Conservation (phyloP, 768 basidiomycete genomes). For the Suillus weaverae region DNA sequence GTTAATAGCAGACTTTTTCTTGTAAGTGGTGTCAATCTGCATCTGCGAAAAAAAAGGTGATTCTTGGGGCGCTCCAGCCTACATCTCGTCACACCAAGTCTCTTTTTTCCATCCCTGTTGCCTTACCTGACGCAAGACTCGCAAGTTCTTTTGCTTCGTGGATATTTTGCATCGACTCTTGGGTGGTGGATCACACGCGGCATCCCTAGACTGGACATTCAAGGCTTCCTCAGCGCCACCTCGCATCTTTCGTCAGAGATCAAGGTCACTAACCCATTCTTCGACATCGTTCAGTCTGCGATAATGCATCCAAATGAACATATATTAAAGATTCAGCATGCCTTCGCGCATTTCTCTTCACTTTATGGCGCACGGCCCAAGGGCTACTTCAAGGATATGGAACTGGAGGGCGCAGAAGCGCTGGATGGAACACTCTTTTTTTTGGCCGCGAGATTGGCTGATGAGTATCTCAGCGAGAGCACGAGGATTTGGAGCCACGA, state of each 20-base stretch:
- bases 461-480: slow-evolving; percentile 32
- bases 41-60: background rate
- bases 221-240: slow-evolving; percentile 27
- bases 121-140: slow-evolving; percentile 15
- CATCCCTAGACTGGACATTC: slow-evolving; percentile 30
- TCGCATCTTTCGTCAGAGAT: slow-evolving; percentile 4
- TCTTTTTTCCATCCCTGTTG: slow-evolving; percentile 29
- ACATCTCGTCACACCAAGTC: slow-evolving; percentile 30
- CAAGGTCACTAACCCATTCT: slow-evolving; percentile 38
- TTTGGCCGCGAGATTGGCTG: slow-evolving; percentile 30
- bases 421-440: slow-evolving; percentile 39
- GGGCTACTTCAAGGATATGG: slow-evolving; percentile 29
- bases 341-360: slow-evolving; percentile 33
- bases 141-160: slow-evolving; percentile 29
- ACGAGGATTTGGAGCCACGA: slow-evolving; percentile 25
- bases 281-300: slow-evolving; percentile 39
- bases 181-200: slow-evolving; percentile 32
- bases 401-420: slow-evolving; percentile 30
- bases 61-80: slow-evolving; percentile 14
- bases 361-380: slow-evolving; percentile 29
- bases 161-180: slow-evolving; percentile 25
- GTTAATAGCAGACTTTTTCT: slow-evolving; percentile 47
- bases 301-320: slow-evolving; percentile 38
- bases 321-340: slow-evolving; percentile 32
- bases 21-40: slow-evolving; percentile 34